Percentiles rank a stretch among this genome's conserved stretches.
Evolutionary conservation across 2,329 filamentous ascomycete species (phyloP).

Genomic region (Teratosphaeria destructans): DNA sequence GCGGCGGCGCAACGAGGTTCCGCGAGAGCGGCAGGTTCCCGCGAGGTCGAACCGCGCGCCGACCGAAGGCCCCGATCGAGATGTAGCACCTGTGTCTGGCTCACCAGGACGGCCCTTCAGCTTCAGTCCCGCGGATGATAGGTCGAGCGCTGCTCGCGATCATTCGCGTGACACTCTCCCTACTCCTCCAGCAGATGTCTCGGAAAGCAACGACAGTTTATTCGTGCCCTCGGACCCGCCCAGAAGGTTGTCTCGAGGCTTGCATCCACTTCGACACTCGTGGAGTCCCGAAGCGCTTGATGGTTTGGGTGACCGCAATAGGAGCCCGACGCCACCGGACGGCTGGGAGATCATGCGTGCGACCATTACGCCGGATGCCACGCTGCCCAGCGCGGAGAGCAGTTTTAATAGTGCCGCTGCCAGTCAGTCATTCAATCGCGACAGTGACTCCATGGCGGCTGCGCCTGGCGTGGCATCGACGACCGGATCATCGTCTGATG

Average conservation of each 20-base stretch:
- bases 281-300: constrained; percentile 39
- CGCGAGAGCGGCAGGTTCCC: not conserved
- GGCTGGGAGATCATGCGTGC: constrained; percentile 73
- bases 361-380: constrained; percentile 71
- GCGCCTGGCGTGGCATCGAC: constrained; percentile 13
- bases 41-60: not conserved
- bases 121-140: not conserved
- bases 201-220: constrained; percentile 11
- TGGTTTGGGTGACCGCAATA: constrained; percentile 73
- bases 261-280: constrained; percentile 21
- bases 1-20: not conserved
- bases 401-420: constrained; percentile 66
- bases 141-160: not conserved
- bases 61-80: not conserved
- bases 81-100: not conserved
- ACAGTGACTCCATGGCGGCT: constrained; percentile 27
- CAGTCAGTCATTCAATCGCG: constrained; percentile 36
- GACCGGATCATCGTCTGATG: constrained; percentile 23
- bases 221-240: constrained; percentile 8
- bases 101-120: not conserved
- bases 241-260: constrained; percentile 4
- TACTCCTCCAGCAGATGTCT: constrained; percentile 6
- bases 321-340: constrained; percentile 60
- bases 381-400: constrained; percentile 67
- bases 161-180: not conserved